These are phyloP conservation scores for Drosera spatulata DNA, from an alignment of 179 eudicot species.

Conservation along the genomic window DNA sequence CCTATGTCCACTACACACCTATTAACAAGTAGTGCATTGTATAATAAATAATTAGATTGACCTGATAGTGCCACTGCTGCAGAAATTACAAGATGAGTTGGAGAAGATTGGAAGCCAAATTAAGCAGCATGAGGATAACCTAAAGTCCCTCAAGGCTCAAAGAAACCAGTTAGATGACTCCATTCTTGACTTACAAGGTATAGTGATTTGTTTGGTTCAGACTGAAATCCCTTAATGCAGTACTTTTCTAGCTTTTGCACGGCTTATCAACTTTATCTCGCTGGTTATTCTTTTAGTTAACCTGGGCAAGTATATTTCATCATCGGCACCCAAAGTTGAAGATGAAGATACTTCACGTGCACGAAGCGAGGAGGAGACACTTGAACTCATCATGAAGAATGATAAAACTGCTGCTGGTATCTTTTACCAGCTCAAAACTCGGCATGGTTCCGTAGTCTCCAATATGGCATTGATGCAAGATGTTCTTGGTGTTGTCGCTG, in stretches of 20 bases:
- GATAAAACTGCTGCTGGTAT: too few relatives aligned
- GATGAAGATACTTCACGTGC: constrained; percentile 22
- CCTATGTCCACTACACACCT: too few relatives aligned
- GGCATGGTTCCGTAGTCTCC: too few relatives aligned
- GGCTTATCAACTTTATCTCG: neutral
- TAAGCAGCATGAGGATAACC: constrained; percentile 64
- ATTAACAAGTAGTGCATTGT: too few relatives aligned
- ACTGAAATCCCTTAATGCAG: neutral
- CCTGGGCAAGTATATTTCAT: constrained; percentile 50
- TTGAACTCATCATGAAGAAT: constrained; percentile 29
- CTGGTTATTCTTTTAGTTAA: constrained; percentile 28
- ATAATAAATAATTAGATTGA: neutral
- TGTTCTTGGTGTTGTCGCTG: constrained; percentile 77
- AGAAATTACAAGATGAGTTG: constrained; percentile 72
- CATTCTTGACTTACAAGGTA: constrained; percentile 77
- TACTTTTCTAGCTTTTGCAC: neutral
- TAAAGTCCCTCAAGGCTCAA: constrained; percentile 45
- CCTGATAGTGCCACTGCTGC: constrained; percentile 10
- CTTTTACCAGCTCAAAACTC: too few relatives aligned
- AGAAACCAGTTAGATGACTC: constrained; percentile 60
- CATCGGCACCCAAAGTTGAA: constrained; percentile 27
- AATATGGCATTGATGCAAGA: too few relatives aligned
- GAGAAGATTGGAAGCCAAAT: constrained; percentile 44
- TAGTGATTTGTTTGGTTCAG: neutral
- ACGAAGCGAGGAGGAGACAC: constrained; percentile 47